Percentiles rank a stretch among this genome's conserved stretches.
Evolutionary conservation across 768 basidiomycete species (phyloP).

Genomic region (Phylloporus arenicola): DNA sequence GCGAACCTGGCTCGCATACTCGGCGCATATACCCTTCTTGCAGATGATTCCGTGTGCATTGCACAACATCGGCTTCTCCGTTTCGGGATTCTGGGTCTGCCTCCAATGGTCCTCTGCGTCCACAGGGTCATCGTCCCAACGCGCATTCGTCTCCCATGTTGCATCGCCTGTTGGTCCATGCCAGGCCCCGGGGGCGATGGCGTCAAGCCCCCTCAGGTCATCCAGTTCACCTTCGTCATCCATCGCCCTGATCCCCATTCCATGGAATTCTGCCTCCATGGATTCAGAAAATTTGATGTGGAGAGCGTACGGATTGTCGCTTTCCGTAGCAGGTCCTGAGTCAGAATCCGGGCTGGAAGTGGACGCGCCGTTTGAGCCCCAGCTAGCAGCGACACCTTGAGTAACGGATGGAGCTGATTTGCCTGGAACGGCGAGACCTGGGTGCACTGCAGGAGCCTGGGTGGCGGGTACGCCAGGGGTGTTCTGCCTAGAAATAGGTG

Average conservation of each 20-base stretch:
- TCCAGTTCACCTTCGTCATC: slow-evolving; percentile 11
- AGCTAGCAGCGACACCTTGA: slow-evolving; percentile 6
- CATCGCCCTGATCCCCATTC: slow-evolving; percentile 13
- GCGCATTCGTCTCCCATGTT: slow-evolving; percentile 1
- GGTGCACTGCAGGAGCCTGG: too few species aligned
- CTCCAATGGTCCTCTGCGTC: slow-evolving; percentile 25
- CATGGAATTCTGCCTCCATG: slow-evolving; percentile 29
- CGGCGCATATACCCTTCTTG: slow-evolving; percentile 34
- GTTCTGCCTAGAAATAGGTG: slow-evolving; percentile 9
- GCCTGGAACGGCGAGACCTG: slow-evolving; percentile 6
- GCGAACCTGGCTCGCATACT: slow-evolving; percentile 28
- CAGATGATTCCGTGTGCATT: slow-evolving; percentile 31
- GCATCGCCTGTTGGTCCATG: neutral
- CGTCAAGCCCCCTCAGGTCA: slow-evolving; percentile 18
- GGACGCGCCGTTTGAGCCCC: slow-evolving; percentile 22
- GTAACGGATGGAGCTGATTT: neutral
- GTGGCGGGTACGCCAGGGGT: slow-evolving; percentile 11
- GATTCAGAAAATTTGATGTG: slow-evolving; percentile 22
- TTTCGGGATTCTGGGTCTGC: slow-evolving; percentile 2
- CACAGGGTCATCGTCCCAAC: slow-evolving; percentile 15
- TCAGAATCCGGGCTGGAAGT: slow-evolving; percentile 26
- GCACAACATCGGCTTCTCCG: slow-evolving; percentile 18
- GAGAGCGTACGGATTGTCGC: slow-evolving; percentile 20
- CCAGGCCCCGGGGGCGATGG: slow-evolving; percentile 23
- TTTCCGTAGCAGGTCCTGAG: slow-evolving; percentile 19